Conservation (phyloP, 306 rosid species). For the Quercus aquifolioides region DNA sequence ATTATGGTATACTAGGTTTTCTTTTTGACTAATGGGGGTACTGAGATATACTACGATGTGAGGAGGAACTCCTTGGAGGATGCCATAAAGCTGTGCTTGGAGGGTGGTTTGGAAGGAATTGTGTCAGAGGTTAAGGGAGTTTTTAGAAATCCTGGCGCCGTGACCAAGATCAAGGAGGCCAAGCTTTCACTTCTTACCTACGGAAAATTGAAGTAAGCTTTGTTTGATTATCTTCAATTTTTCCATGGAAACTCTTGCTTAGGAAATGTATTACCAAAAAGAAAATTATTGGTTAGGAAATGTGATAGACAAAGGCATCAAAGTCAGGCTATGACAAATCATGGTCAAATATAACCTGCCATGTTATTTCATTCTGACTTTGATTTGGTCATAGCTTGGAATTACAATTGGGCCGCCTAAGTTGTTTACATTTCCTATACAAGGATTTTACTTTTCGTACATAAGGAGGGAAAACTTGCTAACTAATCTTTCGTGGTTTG, state of each 20-base stretch:
- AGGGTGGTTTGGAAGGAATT: slow-evolving; percentile 82
- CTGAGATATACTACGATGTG: slow-evolving; percentile 59
- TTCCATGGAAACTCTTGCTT: not conserved
- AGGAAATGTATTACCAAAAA: not conserved
- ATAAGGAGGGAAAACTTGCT: not conserved
- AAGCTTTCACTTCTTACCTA: slow-evolving; percentile 78
- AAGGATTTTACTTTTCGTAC: not conserved
- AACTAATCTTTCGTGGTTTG: not conserved
- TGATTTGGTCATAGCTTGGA: not conserved
- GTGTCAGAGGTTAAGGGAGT: slow-evolving; percentile 80
- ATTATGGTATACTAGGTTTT: slow-evolving; percentile 48
- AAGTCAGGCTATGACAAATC: not conserved
- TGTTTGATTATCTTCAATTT: not conserved
- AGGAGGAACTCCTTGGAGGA: slow-evolving; percentile 92
- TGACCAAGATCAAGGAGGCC: slow-evolving; percentile 65
- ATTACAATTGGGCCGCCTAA: not conserved
- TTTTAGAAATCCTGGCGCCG: slow-evolving; percentile 67
- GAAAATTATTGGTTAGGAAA: not conserved
- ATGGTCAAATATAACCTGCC: not conserved
- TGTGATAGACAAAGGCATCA: not conserved
- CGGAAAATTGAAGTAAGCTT: slow-evolving; percentile 69
- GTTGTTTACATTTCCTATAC: not conserved
- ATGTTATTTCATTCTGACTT: not conserved
- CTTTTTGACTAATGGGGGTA: slow-evolving; percentile 92
- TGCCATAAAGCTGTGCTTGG: slow-evolving; percentile 75